phyloP scores from a whole-genome alignment of 2,329 filamentous ascomycete genomes.

The Trichoderma sp. region DNA sequence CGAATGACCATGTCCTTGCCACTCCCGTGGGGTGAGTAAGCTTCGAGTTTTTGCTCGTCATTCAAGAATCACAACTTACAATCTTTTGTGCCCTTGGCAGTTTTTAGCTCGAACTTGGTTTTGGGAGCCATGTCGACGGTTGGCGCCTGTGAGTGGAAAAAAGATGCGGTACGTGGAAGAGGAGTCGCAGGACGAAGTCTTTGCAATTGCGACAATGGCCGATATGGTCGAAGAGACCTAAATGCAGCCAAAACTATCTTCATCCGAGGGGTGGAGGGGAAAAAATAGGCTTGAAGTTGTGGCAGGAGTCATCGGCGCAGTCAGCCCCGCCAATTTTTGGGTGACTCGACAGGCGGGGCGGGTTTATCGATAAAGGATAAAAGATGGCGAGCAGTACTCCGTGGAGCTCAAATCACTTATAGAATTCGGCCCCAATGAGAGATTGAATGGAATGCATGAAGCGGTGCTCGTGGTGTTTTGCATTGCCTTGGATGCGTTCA shows the following conservation, averaged over 20 bases:
- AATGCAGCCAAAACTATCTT: conserved; percentile 31
- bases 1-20: conserved; percentile 79
- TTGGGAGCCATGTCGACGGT: conserved; percentile 39
- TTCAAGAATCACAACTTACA: conserved; percentile 50
- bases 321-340: conserved; percentile 2
- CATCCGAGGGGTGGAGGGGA: conserved; percentile 32
- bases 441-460: not conserved
- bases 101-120: conserved; percentile 57
- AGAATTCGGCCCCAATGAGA: not conserved
- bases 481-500: not conserved
- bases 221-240: conserved; percentile 30
- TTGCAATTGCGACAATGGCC: conserved; percentile 27
- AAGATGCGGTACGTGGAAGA: conserved; percentile 34
- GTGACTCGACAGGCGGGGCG: conserved; percentile 3
- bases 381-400: not conserved
- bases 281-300: conserved; percentile 30
- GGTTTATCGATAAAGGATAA: conserved; percentile 24
- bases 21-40: conserved; percentile 54
- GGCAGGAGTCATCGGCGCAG: conserved; percentile 29
- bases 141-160: conserved; percentile 32
- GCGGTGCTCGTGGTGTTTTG: not conserved
- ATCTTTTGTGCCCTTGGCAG: conserved; percentile 88
- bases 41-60: conserved; percentile 15
- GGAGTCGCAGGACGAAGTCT: conserved; percentile 5
- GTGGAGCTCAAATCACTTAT: not conserved